These are phyloP conservation scores for Dendrobium huoshanense DNA, from an alignment of 106 monocot genomes.

Conservation along the genomic window DNA sequence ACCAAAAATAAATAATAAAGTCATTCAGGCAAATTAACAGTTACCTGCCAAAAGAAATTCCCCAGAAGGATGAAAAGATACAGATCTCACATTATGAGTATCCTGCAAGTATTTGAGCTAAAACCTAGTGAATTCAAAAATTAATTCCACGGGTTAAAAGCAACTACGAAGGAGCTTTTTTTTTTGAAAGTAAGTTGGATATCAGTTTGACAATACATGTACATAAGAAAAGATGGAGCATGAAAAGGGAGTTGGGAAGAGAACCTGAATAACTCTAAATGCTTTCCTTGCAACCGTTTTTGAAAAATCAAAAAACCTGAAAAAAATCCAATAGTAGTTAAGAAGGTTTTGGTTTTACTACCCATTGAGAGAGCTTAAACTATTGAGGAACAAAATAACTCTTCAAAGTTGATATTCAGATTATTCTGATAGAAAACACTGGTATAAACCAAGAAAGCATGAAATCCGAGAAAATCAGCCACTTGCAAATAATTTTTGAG, in stretches of 20 bases:
- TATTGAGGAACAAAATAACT: background rate
- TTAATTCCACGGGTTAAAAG: background rate
- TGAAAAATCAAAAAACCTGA: slow-evolving; percentile 95
- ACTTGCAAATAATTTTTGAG: no score
- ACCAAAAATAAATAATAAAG: background rate
- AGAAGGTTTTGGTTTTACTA: background rate
- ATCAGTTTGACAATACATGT: background rate
- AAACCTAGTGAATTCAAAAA: background rate
- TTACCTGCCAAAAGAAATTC: slow-evolving; percentile 87
- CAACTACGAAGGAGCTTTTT: background rate
- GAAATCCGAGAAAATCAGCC: no score
- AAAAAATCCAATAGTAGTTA: background rate
- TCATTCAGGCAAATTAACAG: background rate
- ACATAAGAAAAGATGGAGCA: background rate
- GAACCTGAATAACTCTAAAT: slow-evolving; percentile 94
- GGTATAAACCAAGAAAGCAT: no score
- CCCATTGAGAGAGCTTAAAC: background rate
- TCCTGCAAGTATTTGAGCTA: slow-evolving; percentile 36
- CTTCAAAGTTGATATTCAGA: background rate
- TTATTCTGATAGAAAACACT: background rate
- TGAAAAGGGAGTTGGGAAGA: background rate
- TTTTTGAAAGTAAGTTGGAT: background rate
- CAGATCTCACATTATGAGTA: slow-evolving; percentile 96
- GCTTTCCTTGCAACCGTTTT: slow-evolving; percentile 85
- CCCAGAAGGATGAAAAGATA: slow-evolving; percentile 97